phyloP scores from a whole-genome alignment of 2,329 filamentous ascomycete species.

The Paraphoma chrysanthemicola region DNA sequence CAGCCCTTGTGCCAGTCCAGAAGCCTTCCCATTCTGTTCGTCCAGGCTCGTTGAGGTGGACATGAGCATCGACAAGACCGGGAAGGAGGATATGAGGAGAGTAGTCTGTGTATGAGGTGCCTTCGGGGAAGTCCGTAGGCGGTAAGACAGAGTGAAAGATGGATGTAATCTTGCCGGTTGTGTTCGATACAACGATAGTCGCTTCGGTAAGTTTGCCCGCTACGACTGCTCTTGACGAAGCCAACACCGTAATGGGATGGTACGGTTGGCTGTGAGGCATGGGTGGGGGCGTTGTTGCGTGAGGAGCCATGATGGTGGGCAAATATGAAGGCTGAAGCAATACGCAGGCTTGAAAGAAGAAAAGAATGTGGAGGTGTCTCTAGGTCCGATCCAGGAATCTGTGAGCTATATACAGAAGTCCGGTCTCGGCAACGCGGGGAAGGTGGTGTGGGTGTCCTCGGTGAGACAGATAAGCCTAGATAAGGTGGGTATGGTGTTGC shows the following conservation, averaged over 20 bases:
- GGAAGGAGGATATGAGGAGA: conserved; percentile 85
- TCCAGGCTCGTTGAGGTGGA: conserved; percentile 96
- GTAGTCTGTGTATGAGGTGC: conserved; percentile 80
- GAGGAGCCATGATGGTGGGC: conserved; percentile 44
- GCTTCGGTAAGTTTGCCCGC: conserved; percentile 79
- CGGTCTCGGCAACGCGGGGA: conserved; percentile 32
- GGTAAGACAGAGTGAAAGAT: conserved; percentile 79
- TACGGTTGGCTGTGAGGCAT: conserved; percentile 32
- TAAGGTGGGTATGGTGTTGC: conserved; percentile 31
- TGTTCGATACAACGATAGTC: conserved; percentile 78
- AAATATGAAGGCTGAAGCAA: conserved; percentile 1
- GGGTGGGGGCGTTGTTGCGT: conserved; percentile 43
- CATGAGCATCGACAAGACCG: conserved; percentile 93
- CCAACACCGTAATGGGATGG: conserved; percentile 73
- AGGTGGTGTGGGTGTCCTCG: conserved; percentile 19
- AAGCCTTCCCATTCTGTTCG: conserved; percentile 99
- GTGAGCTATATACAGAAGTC: conserved; percentile 30
- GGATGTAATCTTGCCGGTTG: conserved; percentile 83
- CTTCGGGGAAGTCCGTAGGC: conserved; percentile 72
- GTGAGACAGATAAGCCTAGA: conserved; percentile 42
- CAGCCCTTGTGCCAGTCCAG: conserved; percentile 90
- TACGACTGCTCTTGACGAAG: conserved; percentile 83
- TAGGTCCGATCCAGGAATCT: conserved; percentile 13
- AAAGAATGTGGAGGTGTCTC: conserved; percentile 6
- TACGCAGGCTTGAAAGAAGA: conserved; percentile 12